A percentile compares a stretch with the other conserved stretches of the same genome.
These are phyloP conservation scores for Tylopilus felleus DNA, from an alignment of 768 basidiomycete species.

Conservation along the genomic window DNA sequence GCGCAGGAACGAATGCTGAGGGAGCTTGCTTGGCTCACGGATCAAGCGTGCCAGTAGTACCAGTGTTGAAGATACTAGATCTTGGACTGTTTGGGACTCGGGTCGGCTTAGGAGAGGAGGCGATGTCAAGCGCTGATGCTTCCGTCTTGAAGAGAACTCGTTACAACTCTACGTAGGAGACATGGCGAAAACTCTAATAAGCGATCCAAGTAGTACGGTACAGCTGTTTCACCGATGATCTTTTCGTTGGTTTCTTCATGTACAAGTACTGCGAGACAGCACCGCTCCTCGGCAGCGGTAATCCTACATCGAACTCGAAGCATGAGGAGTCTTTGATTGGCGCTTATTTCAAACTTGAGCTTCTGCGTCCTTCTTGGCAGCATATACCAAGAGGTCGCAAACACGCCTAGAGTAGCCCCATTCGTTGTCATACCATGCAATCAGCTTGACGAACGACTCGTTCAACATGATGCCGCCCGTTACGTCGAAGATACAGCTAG, in stretches of 20 bases:
- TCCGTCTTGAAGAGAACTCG: too few relatives aligned
- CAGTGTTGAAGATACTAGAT: too few relatives aligned
- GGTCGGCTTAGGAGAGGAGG: too few relatives aligned
- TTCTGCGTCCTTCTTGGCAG: conserved; percentile 66
- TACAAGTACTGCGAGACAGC: not conserved
- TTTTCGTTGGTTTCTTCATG: conserved; percentile 4
- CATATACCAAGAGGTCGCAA: conserved; percentile 81
- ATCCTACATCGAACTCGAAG: conserved; percentile 14
- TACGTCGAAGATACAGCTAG: conserved; percentile 93
- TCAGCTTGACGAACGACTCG: conserved; percentile 92
- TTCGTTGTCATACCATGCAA: conserved; percentile 95
- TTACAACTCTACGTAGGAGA: not conserved
- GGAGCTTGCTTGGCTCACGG: too few relatives aligned
- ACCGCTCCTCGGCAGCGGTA: conserved; percentile 1
- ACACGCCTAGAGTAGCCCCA: conserved; percentile 94
- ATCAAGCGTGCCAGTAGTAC: too few relatives aligned
- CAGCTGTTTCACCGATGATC: conserved; percentile 5
- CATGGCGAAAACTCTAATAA: not conserved
- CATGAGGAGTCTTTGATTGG: not conserved
- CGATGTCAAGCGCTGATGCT: too few relatives aligned
- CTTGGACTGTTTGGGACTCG: too few relatives aligned
- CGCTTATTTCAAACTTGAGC: conserved; percentile 15
- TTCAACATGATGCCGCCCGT: conserved; percentile 90
- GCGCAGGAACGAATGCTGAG: too few relatives aligned
- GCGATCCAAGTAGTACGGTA: conserved; percentile 8